Percentiles rank a stretch among this genome's conserved stretches.
These are phyloP conservation scores for Sonneratia alba DNA, from an alignment of 345 rosid species.

Conservation along the genomic window DNA sequence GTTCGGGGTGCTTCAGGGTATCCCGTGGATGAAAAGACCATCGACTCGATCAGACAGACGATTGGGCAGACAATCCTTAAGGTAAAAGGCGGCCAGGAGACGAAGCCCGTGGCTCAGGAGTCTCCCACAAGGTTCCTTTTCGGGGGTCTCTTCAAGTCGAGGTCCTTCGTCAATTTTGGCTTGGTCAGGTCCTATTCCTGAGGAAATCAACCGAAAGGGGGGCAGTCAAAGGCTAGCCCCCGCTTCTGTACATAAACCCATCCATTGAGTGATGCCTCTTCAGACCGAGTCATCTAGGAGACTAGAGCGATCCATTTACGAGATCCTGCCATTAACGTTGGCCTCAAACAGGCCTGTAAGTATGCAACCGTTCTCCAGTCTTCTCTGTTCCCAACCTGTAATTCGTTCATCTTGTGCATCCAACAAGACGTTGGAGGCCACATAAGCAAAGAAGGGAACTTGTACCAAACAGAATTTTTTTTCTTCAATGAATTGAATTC, in stretches of 20 bases:
- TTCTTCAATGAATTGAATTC: neutral
- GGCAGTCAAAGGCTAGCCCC: neutral
- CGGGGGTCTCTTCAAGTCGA: slow-evolving; percentile 77
- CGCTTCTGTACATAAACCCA: neutral
- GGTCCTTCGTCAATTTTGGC: slow-evolving; percentile 85
- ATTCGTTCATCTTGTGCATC: neutral
- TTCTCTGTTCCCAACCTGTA: neutral
- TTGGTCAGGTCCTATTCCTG: slow-evolving; percentile 79
- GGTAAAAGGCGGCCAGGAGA: slow-evolving; percentile 56
- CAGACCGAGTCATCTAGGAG: neutral
- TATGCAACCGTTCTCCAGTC: neutral
- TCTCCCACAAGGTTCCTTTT: slow-evolving; percentile 69
- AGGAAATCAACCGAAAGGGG: slow-evolving; percentile 3
- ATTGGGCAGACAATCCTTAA: slow-evolving; percentile 79
- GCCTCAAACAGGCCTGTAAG: neutral
- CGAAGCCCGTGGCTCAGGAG: slow-evolving; percentile 44
- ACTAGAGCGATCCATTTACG: neutral
- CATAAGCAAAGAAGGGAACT: neutral
- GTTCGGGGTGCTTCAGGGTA: slow-evolving; percentile 76
- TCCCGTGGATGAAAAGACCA: slow-evolving; percentile 58
- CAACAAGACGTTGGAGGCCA: neutral
- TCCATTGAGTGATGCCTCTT: neutral
- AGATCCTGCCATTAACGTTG: neutral
- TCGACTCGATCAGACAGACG: slow-evolving; percentile 61
- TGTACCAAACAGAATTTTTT: neutral